Evolutionary conservation across 192 early-diverging fungal genomes (phyloP).

Genomic region (Cladochytrium replicatum): DNA sequence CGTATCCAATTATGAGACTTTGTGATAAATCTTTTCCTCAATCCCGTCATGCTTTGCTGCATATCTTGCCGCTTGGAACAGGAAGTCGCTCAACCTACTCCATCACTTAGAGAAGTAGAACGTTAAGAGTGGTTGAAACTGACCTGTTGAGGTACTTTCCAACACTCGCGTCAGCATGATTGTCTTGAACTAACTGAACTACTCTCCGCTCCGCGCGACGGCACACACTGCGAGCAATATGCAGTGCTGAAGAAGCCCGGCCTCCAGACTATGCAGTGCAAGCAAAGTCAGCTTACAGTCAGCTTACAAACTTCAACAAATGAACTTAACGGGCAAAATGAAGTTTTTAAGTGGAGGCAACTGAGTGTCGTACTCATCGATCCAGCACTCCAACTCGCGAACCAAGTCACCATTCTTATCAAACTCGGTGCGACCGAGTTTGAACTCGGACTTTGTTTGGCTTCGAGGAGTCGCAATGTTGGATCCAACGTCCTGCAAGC

Average conservation of each 20-base stretch:
- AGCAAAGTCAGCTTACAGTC: conserved; percentile 6
- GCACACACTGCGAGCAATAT: conserved; percentile 76
- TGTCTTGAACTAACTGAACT: conserved; percentile 54
- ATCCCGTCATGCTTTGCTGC: conserved; percentile 61
- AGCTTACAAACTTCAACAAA: no score
- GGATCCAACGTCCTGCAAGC: conserved; percentile 82
- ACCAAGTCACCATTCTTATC: conserved; percentile 57
- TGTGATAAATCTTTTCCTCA: conserved; percentile 69
- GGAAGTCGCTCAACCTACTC: conserved; percentile 74
- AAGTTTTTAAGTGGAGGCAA: conserved; percentile 76
- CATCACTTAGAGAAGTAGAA: no score
- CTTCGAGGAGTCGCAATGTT: conserved; percentile 80
- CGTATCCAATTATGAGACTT: no score
- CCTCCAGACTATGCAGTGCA: conserved; percentile 68
- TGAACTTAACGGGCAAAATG: conserved; percentile 76
- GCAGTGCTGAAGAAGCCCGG: conserved; percentile 64
- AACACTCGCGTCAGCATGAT: conserved; percentile 45
- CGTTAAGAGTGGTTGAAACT: no score
- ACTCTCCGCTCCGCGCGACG: conserved; percentile 75
- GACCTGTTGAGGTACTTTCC: conserved; percentile 65
- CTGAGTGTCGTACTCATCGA: conserved; percentile 59
- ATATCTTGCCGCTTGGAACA: conserved; percentile 82
- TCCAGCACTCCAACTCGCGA: conserved; percentile 67
- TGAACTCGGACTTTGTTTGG: conserved; percentile 40
- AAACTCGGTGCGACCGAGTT: conserved; percentile 62